Evolutionary conservation across 2,329 filamentous ascomycete species (phyloP), one percentile per base, ranked within the genome.

Genomic region (Ceratocystis papillata): DNA sequence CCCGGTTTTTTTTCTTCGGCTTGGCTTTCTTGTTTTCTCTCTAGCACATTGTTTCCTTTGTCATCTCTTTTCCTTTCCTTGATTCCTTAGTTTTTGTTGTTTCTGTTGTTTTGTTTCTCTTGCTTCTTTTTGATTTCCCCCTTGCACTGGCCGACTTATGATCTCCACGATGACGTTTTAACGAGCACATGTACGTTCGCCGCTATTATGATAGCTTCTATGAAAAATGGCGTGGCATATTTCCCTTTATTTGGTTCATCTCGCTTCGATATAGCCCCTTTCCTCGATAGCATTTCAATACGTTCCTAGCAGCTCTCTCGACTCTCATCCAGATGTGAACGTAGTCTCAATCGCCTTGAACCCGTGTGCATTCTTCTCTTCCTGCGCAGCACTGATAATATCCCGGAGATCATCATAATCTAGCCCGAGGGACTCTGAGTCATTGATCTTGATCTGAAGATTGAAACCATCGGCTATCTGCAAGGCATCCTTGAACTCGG

Each of bases 341-440:
- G 25, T 30, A 7, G 55, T 37, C 12, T 59, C 55, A 20, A 59
- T 37, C 17, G 17, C 15, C 55, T 59, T 30, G 2, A 59, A 37
- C 30, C n/a, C 55, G 4, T 37, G 28, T 33, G 20, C 15, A 25
- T 59, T 28, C n/a, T 7, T 12, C 28, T 59, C 55, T 20, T 59
- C 25, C 12, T 8, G 55, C 10, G 55, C 22, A 37, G 5, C 25
- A 37, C 33, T 30, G 20, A 59, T 59, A 28, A 37, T 59, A 10
- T 59, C 55, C 5, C 55, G 55, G 17, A 72, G 6, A 73, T 77
- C 65, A 76, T 76, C 77, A 71, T 72, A 73, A 71, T 33, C 2
- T 12, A 53, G 25, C 25, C 64, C 64, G 37, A 60, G 17, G 8
- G 55, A 33, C 15, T 37, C 55, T 15, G 25, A 7, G 55, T 37